Evolutionary conservation across 164 flowering plant species (phyloP).

Genomic region (Amborella trichopoda): DNA sequence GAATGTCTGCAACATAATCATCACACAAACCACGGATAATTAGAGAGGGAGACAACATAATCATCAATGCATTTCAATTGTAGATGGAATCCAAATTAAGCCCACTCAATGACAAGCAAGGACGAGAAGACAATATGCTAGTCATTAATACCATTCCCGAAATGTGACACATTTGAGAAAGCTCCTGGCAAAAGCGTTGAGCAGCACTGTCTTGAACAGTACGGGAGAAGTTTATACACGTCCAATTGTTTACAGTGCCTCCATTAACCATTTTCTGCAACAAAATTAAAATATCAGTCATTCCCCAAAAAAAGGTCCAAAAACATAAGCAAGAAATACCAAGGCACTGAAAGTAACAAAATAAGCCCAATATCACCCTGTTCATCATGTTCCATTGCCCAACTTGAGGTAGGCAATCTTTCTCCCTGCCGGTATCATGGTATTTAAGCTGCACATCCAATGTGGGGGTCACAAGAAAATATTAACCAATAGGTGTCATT

Average conservation of each 20-base stretch:
- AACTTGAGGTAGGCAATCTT: constrained; percentile 79
- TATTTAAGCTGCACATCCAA: constrained; percentile 68
- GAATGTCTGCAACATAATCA: constrained; percentile 31
- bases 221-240: constrained; percentile 78
- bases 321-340: background rate
- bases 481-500: background rate
- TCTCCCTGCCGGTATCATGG: constrained; percentile 84
- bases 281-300: background rate
- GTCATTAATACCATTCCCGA: constrained; percentile 77
- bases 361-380: constrained; percentile 26
- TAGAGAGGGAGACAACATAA: background rate
- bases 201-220: constrained; percentile 66
- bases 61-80: background rate
- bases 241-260: constrained; percentile 79
- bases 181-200: constrained; percentile 62
- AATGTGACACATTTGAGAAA: constrained; percentile 72
- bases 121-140: background rate
- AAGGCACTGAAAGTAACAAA: background rate
- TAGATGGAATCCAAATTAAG: background rate
- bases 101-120: background rate
- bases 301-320: no score
- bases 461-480: background rate
- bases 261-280: constrained; percentile 62
- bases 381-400: constrained; percentile 99
- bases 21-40: background rate